These are phyloP conservation scores for Rhododendron griersonianum DNA, from an alignment of 148 eudicot species.

Conservation along the genomic window DNA sequence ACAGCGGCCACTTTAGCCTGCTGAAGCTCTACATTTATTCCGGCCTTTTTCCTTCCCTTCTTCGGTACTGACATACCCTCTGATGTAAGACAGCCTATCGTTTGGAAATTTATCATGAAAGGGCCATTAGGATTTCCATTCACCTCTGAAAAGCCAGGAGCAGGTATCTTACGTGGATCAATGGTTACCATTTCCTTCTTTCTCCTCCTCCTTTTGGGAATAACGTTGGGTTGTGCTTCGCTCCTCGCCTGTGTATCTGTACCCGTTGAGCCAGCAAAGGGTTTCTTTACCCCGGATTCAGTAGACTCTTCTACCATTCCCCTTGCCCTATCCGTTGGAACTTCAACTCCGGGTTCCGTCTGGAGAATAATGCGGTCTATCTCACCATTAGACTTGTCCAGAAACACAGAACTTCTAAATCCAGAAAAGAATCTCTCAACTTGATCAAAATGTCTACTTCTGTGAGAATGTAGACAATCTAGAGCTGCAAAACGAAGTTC, in stretches of 20 bases:
- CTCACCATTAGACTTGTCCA: slow-evolving; percentile 18
- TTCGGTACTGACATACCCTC: slow-evolving; percentile 16
- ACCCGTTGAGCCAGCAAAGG: neutral
- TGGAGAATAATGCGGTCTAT: slow-evolving; percentile 9
- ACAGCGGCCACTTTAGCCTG: slow-evolving; percentile 16
- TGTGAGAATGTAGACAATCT: slow-evolving; percentile 37
- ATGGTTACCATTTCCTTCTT: slow-evolving; percentile 28
- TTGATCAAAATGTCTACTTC: slow-evolving; percentile 35
- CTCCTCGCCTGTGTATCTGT: neutral
- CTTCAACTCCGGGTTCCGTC: neutral
- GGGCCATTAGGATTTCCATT: slow-evolving; percentile 32
- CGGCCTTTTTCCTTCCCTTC: slow-evolving; percentile 16
- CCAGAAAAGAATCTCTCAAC: slow-evolving; percentile 34
- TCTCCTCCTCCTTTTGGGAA: slow-evolving; percentile 21
- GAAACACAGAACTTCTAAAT: slow-evolving; percentile 46
- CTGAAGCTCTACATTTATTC: slow-evolving; percentile 14
- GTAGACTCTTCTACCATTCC: slow-evolving; percentile 5
- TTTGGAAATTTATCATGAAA: slow-evolving; percentile 25
- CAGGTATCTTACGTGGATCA: neutral
- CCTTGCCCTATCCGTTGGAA: slow-evolving; percentile 5
- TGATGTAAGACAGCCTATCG: neutral
- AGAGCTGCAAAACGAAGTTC: slow-evolving; percentile 48
- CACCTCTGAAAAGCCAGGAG: slow-evolving; percentile 16
- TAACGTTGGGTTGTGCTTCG: neutral
- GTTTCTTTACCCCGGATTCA: neutral